Evolutionary conservation across 2,329 filamentous ascomycete species (phyloP).

Genomic region (Hypoxylon sp.): DNA sequence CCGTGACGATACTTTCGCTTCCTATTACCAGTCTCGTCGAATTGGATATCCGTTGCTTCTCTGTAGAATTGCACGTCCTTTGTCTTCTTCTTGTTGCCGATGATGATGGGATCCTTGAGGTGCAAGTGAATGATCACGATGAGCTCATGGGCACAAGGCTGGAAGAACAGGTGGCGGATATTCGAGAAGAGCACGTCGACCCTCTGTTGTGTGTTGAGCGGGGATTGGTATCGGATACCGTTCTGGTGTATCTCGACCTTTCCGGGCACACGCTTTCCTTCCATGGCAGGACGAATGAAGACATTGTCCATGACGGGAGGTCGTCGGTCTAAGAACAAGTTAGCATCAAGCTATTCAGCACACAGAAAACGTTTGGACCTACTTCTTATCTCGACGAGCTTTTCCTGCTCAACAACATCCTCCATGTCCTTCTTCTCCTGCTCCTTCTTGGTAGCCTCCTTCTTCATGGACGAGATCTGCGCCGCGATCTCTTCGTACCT

Average conservation of each 20-base stretch:
- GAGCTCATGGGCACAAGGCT: constrained; percentile 93
- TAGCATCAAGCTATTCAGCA: constrained; percentile 45
- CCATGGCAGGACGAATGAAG: constrained; percentile 92
- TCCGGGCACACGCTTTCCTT: constrained; percentile 95
- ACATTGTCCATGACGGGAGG: constrained; percentile 92
- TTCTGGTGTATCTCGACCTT: constrained; percentile 98
- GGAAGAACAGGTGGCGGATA: constrained; percentile 98
- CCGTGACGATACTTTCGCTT: constrained; percentile 98
- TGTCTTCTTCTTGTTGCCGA: constrained; percentile 97
- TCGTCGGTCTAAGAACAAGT: constrained; percentile 75
- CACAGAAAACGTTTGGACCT: constrained; percentile 48
- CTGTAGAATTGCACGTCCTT: constrained; percentile 99
- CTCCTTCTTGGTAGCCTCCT: constrained; percentile 87
- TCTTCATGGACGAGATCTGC: constrained; percentile 96
- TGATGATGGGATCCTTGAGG: constrained; percentile 96
- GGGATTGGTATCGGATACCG: constrained; percentile 92
- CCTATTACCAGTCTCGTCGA: constrained; percentile 97
- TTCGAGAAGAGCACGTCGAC: constrained; percentile 98
- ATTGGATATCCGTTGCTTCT: constrained; percentile 97
- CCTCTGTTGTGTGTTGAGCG: constrained; percentile 78
- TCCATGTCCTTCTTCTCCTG: constrained; percentile 99
- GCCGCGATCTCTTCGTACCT: constrained; percentile 90
- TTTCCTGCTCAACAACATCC: constrained; percentile 98
- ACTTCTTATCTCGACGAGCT: constrained; percentile 93
- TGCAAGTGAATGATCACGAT: constrained; percentile 99